Percentiles rank a stretch among this genome's conserved stretches.
phyloP scores from a whole-genome alignment of 2,329 filamentous ascomycete genomes.

The Aspergillus intermedius region DNA sequence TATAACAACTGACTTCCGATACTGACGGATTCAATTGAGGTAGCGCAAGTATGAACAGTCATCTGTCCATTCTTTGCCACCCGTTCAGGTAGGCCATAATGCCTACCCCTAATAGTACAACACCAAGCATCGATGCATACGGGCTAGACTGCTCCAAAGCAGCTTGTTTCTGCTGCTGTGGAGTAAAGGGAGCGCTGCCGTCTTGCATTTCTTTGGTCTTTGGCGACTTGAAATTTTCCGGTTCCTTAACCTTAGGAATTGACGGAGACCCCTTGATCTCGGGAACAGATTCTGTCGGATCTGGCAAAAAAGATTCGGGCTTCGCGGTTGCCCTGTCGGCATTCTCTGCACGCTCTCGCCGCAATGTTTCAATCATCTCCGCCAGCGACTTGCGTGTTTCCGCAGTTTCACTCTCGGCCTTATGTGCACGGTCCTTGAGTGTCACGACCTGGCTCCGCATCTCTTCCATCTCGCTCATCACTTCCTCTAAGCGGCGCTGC shows the following conservation, averaged over 20 bases:
- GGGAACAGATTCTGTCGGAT: background rate
- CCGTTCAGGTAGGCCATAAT: conserved; percentile 83
- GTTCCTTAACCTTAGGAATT: conserved; percentile 8
- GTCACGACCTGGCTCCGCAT: conserved; percentile 73
- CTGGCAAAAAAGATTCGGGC: conserved; percentile 5
- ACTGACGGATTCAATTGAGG: background rate
- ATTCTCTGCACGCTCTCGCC: conserved; percentile 57
- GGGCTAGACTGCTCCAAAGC: conserved; percentile 55
- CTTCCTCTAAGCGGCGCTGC: conserved; percentile 66
- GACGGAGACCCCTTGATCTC: background rate
- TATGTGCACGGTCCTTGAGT: conserved; percentile 71
- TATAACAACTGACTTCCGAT: too few species aligned
- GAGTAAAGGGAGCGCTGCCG: conserved; percentile 39
- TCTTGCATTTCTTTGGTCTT: conserved; percentile 32
- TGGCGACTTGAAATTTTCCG: conserved; percentile 44
- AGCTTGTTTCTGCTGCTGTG: conserved; percentile 26
- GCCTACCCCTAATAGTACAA: conserved; percentile 73
- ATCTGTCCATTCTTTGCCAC: conserved; percentile 59
- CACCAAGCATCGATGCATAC: conserved; percentile 75
- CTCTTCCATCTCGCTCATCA: conserved; percentile 73
- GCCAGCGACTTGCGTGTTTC: conserved; percentile 67
- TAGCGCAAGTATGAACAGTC: conserved; percentile 6
- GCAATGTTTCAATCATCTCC: conserved; percentile 81
- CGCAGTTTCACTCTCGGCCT: conserved; percentile 70
- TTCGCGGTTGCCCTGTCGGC: conserved; percentile 37